These are phyloP conservation scores for Petrea volubilis DNA, from an alignment of 257 asterid species.

Conservation along the genomic window DNA sequence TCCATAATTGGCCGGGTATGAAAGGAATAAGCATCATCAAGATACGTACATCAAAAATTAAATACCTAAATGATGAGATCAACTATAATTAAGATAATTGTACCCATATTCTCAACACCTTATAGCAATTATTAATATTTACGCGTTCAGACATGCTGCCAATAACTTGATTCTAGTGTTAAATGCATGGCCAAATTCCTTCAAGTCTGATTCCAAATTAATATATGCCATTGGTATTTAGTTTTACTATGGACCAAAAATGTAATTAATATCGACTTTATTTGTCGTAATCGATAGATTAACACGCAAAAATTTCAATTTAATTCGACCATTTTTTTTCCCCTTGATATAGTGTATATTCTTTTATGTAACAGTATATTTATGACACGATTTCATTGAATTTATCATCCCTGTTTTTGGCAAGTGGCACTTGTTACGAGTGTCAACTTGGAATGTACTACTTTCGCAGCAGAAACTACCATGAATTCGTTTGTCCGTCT, in stretches of 20 bases:
- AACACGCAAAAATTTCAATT: too few relatives aligned
- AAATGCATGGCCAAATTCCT: not conserved
- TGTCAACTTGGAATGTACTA: not conserved
- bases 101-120: not conserved
- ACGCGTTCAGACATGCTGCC: not conserved
- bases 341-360: too few relatives aligned
- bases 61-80: not conserved
- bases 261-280: not conserved
- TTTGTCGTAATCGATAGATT: too few relatives aligned
- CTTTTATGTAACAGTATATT: too few relatives aligned
- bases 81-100: not conserved
- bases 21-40: not conserved
- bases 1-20: not conserved
- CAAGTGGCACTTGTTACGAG: not conserved
- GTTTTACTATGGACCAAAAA: not conserved
- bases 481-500: constrained; percentile 2
- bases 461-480: constrained; percentile 11
- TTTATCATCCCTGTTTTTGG: too few relatives aligned
- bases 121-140: not conserved
- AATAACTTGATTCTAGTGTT: not conserved
- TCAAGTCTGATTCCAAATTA: not conserved
- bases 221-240: not conserved
- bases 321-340: too few relatives aligned
- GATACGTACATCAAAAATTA: too few relatives aligned
- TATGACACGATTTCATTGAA: too few relatives aligned